Base-by-base conservation (phyloP, 2,329 filamentous ascomycete genomes). In the Graphium sp. region DNA sequence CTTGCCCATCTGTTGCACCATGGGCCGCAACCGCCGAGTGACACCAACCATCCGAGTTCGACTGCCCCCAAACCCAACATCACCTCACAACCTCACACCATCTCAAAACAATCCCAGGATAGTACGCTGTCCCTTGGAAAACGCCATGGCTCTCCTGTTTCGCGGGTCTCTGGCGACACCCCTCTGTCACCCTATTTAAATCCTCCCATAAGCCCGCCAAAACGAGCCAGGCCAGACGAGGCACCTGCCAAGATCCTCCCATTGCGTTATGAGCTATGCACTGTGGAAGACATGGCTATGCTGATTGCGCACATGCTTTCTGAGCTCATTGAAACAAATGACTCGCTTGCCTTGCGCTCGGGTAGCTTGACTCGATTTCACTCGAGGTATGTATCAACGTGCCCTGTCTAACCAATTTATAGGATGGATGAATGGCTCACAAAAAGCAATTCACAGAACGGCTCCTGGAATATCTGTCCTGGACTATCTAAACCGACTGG, bases 241-340 rank as follows among this genome's bases (percentile, higher is more conserved):
- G 52, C 49, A 6, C 58, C 63, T 6, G 55, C 64, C 22, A 77
- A 73, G 43, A 40, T 64, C 7, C 43, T 89, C 45, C 79, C 89
- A 1, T 52, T 66, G 34, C 63, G 66, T 42, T 98, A 98, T 49
- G 83, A 93, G 49, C 58, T 73, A 8, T 92, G 82, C 47, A 62
- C 77, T 22, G 70, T 81, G 7, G 79, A 84, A 43, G 85, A 94
- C 47, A 69, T 98, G 46, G 89, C 93, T 17, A 64, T 87, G 23
- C 58, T 98, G 35, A 89, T 98, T 39, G 74, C 85, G 25, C 82
- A 91, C 45, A 95, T 98, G 89, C 65, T 98, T 26, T 76, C 85
- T 51, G 89, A 98, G 53, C 60, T 98, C 26, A 92, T 98, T 39
- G 74, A 81, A 35, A 81, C 87, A 37, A 98, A 98, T 44, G 89